These are phyloP conservation scores for Tolypocladium capitatum DNA, from an alignment of 2,329 filamentous ascomycete species.

Conservation along the genomic window DNA sequence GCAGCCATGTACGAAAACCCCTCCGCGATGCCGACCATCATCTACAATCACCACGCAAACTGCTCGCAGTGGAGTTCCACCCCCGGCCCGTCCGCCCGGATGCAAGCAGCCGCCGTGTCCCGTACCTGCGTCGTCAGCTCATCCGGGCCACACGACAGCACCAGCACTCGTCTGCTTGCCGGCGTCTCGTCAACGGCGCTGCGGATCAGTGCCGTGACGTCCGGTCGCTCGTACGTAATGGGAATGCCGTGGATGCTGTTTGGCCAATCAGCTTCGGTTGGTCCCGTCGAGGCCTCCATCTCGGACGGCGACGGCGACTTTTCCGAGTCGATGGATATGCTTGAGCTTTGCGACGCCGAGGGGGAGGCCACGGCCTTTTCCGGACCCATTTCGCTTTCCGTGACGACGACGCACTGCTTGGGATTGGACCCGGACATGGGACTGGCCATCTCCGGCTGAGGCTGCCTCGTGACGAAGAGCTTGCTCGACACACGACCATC, in stretches of 20 bases:
- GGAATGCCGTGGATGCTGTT: conserved; percentile 6
- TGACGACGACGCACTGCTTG: background rate
- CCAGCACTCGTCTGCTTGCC: conserved; percentile 20
- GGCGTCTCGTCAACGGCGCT: conserved; percentile 14
- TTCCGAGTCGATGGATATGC: conserved; percentile 5
- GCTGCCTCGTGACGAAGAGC: conserved; percentile 22
- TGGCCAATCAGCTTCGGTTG: background rate
- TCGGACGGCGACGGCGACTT: conserved; percentile 7
- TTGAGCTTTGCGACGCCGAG: background rate
- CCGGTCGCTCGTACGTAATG: conserved; percentile 21
- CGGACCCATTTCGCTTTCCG: background rate
- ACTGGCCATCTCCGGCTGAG: background rate
- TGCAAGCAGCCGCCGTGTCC: conserved; percentile 24
- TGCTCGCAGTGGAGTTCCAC: conserved; percentile 36
- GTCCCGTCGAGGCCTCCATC: conserved; percentile 4
- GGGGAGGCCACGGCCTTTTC: conserved; percentile 1
- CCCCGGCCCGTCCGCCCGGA: conserved; percentile 25
- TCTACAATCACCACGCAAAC: conserved; percentile 26
- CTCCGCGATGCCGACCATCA: background rate
- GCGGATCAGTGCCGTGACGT: conserved; percentile 22
- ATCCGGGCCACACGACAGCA: conserved; percentile 34
- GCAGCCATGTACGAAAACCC: background rate
- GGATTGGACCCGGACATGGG: background rate
- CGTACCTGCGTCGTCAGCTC: conserved; percentile 28
- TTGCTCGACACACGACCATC: conserved; percentile 17